phyloP scores from a whole-genome alignment of 192 early-diverging fungal species.

The Backusella psychrophila region DNA sequence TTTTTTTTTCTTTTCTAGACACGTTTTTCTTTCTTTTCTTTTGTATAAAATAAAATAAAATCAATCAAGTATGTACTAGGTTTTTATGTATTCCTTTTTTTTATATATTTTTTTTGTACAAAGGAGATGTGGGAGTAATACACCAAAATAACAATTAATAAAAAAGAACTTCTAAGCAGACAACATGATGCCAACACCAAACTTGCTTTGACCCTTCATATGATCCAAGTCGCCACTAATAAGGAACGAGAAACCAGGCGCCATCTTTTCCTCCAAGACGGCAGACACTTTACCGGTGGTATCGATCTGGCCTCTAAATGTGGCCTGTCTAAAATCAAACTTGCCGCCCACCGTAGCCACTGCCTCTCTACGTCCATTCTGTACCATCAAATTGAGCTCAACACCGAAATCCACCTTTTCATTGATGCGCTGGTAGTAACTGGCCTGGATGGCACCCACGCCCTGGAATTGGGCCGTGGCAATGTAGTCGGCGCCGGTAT shows the following conservation, averaged over 20 bases:
- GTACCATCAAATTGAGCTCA: conserved; percentile 80
- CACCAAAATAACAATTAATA: neutral
- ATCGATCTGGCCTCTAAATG: conserved; percentile 90
- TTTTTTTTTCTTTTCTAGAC: neutral
- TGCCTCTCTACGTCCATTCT: conserved; percentile 79
- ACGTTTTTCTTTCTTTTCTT: neutral
- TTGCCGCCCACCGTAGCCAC: conserved; percentile 96
- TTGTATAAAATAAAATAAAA: neutral
- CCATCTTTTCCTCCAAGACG: conserved; percentile 94
- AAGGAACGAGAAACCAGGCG: conserved; percentile 88
- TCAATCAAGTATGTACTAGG: neutral
- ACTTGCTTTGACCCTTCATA: conserved; percentile 70
- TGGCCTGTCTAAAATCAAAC: conserved; percentile 91
- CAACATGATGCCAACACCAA: conserved; percentile 85
- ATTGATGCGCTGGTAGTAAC: conserved; percentile 89
- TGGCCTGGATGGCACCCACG: conserved; percentile 66
- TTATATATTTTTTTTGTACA: neutral
- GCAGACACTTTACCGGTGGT: conserved; percentile 84
- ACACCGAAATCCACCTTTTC: conserved; percentile 92
- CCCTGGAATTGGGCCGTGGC: conserved; percentile 68
- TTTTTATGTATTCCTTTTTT: neutral
- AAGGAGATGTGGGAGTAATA: neutral
- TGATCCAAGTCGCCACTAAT: conserved; percentile 96
- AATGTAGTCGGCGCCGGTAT: conserved; percentile 66
- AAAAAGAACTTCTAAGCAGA: conserved; percentile 64